Base-by-base conservation (phyloP, 2,329 filamentous ascomycete genomes). In the Diaporthe sp. region DNA sequence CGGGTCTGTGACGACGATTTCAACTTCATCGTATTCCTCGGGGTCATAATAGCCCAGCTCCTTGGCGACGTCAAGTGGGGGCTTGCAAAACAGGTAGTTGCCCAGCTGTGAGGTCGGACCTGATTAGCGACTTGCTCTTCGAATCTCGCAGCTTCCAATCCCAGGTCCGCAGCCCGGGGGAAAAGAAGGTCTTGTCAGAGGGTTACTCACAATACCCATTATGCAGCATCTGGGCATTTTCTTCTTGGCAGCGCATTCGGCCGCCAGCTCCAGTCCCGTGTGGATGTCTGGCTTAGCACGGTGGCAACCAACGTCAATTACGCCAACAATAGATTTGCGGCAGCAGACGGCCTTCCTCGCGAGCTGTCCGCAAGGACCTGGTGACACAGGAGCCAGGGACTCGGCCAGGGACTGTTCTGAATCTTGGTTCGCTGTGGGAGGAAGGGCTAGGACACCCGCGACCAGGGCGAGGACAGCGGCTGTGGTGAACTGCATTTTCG, bases 321-420 rank as follows among this genome's bases (percentile, higher is more conserved):
- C 1, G 46, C 42, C n/a, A 2, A 68, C 3, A 9, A 39, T 1
- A 12, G 65, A 68, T 17, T 25, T 39, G 22, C 44, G 22, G 15
- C 65, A 68, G 46, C 65, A 68, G 46, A 53, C 65, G 3, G 65
- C 7, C 31, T 68, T 68, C 31, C 9, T 68, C 49, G n/a, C 4
- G 0, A 62, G 4, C 17, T 7, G 0, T 22, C 62, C 71, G n/a
- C 58, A 60, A 49, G 70, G 9, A 4, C 10, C 6, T 25, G 12
- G 3, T 17, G 28, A 37, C 2, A 8, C 17, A 8, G n/a, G 7
- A 17, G 8, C 44, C 28, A 37, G 1, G 28, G 19, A 7, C 4
- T 17, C 15, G 28, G 4, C 4, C 12, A 1, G 2, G 15, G 12
- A 9, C 53, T n/a, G 25, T n/a, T 39, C 25, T 7, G 6, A 15